Base-by-base conservation (phyloP, 805 yeast species). In the Saturnispora zaruensis region DNA sequence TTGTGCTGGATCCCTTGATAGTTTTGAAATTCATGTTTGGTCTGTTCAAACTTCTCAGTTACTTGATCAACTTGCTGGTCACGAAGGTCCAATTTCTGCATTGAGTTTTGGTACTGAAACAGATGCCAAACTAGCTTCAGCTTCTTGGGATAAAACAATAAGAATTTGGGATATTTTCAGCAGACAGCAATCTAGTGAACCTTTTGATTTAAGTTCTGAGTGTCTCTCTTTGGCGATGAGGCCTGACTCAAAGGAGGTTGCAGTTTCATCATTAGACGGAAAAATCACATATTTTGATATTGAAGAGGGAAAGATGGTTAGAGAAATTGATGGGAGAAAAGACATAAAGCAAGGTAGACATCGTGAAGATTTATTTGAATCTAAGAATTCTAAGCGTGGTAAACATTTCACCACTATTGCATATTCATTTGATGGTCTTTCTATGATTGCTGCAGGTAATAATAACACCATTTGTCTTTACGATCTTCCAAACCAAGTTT, bases 121-220 rank as follows among this genome's bases (percentile, higher is more conserved):
- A 53, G 74, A 80, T 45, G 60, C 66, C 1, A 73, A 81, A 13
- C 73, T 93, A 51, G 97, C 96, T 3, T 82, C 93, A 51, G 95
- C 96, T 1, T 84, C 95, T 21, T 93, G 99, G 99, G 99, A 93
- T 68, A 86, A 85, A 57, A 90, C 98, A 4, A 82, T 90, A 16
- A 75, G 99, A 57, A 74, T 93, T 9, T 93, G 99, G 99, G 84
- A 82, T 61, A 80, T 93, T 44, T 93, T 91, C 66, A 84, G 90
- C 13, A 78, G 99, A 60, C 73, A 87, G 0, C 91, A 85, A 58
- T 81, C 79, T 45, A 93, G 87, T 46, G 99, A 93, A 68, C 98
- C 98, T 7, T 79, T 93, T 57, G 88, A 85, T 59, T 79, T 88
- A 14, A 79, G 76, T 50, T 78, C 90, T 34, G 99, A 93, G 64